These are phyloP conservation scores for Neospora caninum DNA, from an alignment of 169 alveolate genomes.

Conservation along the genomic window DNA sequence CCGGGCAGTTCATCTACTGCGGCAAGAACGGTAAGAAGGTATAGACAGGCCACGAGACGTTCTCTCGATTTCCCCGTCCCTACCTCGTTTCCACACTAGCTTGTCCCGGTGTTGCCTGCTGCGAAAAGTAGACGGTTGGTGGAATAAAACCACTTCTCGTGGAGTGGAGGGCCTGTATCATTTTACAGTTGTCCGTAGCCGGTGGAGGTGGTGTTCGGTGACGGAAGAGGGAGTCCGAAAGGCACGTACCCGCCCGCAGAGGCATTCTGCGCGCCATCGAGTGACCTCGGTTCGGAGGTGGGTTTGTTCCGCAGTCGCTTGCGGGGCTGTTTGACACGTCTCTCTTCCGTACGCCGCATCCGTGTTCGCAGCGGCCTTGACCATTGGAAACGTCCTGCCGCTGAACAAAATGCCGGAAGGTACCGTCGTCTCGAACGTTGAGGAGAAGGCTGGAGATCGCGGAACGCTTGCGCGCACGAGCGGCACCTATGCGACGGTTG, in stretches of 20 bases:
- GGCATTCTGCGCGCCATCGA: too few species aligned
- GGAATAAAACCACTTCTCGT: too few species aligned
- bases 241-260: too few species aligned
- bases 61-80: neutral
- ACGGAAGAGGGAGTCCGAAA: too few species aligned
- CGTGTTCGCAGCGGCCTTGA: conserved; percentile 84
- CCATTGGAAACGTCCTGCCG: conserved; percentile 98
- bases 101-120: too few species aligned
- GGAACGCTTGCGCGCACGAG: conserved; percentile 98
- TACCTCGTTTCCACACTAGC: neutral
- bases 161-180: too few species aligned
- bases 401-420: conserved; percentile 99
- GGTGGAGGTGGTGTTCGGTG: too few species aligned
- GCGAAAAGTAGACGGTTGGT: too few species aligned
- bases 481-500: conserved; percentile 96
- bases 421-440: conserved; percentile 95
- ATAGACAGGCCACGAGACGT: neutral
- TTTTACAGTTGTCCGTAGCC: too few species aligned
- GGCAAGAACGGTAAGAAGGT: conserved; percentile 82
- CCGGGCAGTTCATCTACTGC: conserved; percentile 98
- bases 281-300: too few species aligned
- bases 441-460: conserved; percentile 97
- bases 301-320: too few species aligned
- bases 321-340: too few species aligned
- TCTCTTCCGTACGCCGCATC: neutral